Evolutionary conservation across 2,329 filamentous ascomycete genomes (phyloP).

Genomic region (Fusarium chlamydosporum): DNA sequence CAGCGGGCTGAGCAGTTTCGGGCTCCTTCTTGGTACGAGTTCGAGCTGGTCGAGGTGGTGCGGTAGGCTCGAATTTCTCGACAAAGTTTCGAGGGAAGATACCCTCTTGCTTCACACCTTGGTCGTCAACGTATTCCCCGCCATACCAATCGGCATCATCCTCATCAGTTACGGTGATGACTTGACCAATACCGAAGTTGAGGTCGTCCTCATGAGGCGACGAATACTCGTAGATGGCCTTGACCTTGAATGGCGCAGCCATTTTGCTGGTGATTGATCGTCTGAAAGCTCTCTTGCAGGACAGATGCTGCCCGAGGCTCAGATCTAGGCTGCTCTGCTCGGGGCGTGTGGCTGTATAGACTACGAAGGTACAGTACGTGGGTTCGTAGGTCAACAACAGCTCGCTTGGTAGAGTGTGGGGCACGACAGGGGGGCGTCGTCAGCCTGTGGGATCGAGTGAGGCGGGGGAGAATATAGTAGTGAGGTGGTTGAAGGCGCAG

Average conservation of each 20-base stretch:
- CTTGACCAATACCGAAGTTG: slow-evolving; percentile 84
- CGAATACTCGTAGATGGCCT: slow-evolving; percentile 93
- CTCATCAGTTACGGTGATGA: slow-evolving; percentile 93
- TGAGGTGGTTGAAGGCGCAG: slow-evolving; percentile 27
- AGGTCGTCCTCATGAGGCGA: slow-evolving; percentile 97
- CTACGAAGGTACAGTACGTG: slow-evolving; percentile 40
- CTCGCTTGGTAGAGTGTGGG: slow-evolving; percentile 50
- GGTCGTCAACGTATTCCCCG: slow-evolving; percentile 85
- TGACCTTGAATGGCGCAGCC: slow-evolving; percentile 90
- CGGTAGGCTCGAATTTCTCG: slow-evolving; percentile 92
- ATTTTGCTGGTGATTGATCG: slow-evolving; percentile 64
- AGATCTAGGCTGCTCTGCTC: slow-evolving; percentile 49
- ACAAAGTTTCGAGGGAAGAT: slow-evolving; percentile 98
- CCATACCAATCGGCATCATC: slow-evolving; percentile 96
- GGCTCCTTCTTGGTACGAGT: slow-evolving; percentile 75
- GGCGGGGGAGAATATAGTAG: slow-evolving; percentile 42
- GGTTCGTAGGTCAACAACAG: slow-evolving; percentile 48
- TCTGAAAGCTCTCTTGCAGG: slow-evolving; percentile 49
- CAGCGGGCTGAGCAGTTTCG: slow-evolving; percentile 56
- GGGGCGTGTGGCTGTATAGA: slow-evolving; percentile 48
- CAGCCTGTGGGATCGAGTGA: slow-evolving; percentile 49
- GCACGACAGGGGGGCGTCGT: slow-evolving; percentile 52
- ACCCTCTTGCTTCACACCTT: slow-evolving; percentile 82
- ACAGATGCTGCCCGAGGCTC: slow-evolving; percentile 51
- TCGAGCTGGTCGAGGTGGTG: slow-evolving; percentile 87